Base-by-base conservation (phyloP, 345 rosid species). In the Bruguiera gymnorhiza region DNA sequence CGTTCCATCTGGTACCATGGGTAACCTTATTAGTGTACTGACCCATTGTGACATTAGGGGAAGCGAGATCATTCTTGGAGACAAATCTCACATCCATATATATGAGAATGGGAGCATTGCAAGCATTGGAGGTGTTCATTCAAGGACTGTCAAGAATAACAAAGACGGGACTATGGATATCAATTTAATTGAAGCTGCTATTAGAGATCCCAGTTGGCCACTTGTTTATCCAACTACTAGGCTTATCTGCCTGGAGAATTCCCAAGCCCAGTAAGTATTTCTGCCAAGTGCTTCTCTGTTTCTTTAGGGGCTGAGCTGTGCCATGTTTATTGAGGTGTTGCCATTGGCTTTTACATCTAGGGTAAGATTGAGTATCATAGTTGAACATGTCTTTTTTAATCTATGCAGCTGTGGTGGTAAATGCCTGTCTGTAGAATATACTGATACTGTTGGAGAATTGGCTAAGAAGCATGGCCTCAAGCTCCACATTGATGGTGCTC, bases 401-500 rank as follows among this genome's bases (percentile, higher is more conserved):
- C 58, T 46, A 80, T 78, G 82, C 86, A 92, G 99, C 80, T 78
- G 88, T 53, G 96, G 97, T 20, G 99, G 99, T 66, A 87, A 80
- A 81, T 92, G 97, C 79, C 65, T 90, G 70, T 80, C 91, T 64
- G 82, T 65, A 67, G 96, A 90, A 59, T 92, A 92, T 32, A 85
- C 82, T 1, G 89, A 92, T 76, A 72, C 53, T 53, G 96, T 92
- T 19, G 97, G 97, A 63, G 89, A 88, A 69, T 50, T 92, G 51
- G 97, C 97, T 31, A 87, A 84, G 79, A 88, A 85, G 74, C 85
- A 95, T 73, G 91, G 88, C 23, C 76, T 95, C 81, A 90, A 90
- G 84, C 94, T 92, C 86, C 98, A 95, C 67, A 88, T 95, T 16
- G 98, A 95, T 2, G 99, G 99, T 50, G 99, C 98, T 83, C 90